A percentile compares a stretch with the other conserved stretches of the same genome.
These are phyloP conservation scores for Penicillium psychrofluorescens DNA, from an alignment of 495 filamentous ascomycete genomes.

Conservation along the genomic window DNA sequence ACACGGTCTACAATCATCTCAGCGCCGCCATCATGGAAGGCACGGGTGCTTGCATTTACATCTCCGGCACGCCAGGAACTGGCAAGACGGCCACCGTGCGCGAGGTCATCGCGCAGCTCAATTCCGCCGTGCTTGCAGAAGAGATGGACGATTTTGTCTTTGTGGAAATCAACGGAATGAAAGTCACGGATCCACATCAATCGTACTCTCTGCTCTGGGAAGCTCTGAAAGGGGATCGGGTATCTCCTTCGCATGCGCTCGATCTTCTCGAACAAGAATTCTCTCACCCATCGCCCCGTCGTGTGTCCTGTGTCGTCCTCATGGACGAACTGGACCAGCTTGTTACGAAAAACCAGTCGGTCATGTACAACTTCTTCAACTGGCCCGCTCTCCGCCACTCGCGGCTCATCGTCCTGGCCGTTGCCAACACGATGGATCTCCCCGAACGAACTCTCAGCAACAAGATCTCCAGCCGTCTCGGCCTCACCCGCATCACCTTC, in stretches of 20 bases:
- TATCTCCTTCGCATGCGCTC: slow-evolving; percentile 85
- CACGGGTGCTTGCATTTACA: slow-evolving; percentile 93
- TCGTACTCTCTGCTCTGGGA: slow-evolving; percentile 95
- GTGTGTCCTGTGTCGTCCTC: slow-evolving; percentile 92
- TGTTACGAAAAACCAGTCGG: slow-evolving; percentile 92
- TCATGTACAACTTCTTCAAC: slow-evolving; percentile 99
- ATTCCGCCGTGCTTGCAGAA: slow-evolving; percentile 74
- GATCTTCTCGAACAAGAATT: slow-evolving; percentile 90
- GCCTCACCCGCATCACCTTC: slow-evolving; percentile 88
- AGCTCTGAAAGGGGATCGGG: slow-evolving; percentile 85
- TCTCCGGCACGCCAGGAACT: slow-evolving; percentile 98
- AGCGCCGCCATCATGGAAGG: slow-evolving; percentile 92
- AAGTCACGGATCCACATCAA: slow-evolving; percentile 96
- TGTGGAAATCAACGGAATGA: slow-evolving; percentile 99
- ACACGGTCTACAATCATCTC: slow-evolving; percentile 84
- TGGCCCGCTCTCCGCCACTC: slow-evolving; percentile 94
- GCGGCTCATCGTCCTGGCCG: slow-evolving; percentile 88
- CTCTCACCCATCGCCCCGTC: slow-evolving; percentile 75
- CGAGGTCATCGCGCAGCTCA: slow-evolving; percentile 85
- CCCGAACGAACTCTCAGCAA: slow-evolving; percentile 95
- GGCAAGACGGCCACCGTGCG: slow-evolving; percentile 98
- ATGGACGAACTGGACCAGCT: slow-evolving; percentile 99
- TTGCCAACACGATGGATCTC: slow-evolving; percentile 99
- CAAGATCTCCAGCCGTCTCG: slow-evolving; percentile 91
- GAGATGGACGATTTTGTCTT: slow-evolving; percentile 99